Base-by-base conservation (phyloP, 768 basidiomycete species). In the Lactarius indigo region DNA sequence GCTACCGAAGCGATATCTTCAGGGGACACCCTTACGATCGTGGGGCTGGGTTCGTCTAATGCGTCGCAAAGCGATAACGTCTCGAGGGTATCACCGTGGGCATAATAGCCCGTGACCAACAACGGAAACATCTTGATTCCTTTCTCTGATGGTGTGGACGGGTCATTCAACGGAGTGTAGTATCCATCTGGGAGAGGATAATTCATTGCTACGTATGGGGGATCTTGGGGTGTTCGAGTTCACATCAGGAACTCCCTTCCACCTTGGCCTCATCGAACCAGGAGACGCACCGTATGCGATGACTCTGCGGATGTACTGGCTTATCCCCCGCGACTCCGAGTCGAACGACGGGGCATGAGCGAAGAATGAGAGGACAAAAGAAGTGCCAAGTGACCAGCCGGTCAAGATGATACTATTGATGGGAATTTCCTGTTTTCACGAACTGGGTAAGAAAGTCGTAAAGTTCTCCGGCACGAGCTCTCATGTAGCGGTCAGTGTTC, bases 211-310 rank as follows among this genome's bases (percentile, higher is more conserved):
- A 10, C 0, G 1, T 6, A 26, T 12, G 57, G 57, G 31, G 30
- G 31, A 23, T 57, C 31, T 57, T 5, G 30, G 18, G 2, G 23
- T 35, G 20, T n/a, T 10, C 31, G 20, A 1, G 10, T n/a, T n/a
- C 18, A 37, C 30, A 10, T 20, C 20, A 57, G 23, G 28, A 30
- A 15, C 3, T 6, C 13, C 52, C 9, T n/a, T n/a, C 42, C 20
- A 9, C 15, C 13, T 15, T 2, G 2, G 37, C 15, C 37, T 15
- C 5, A 15, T 3, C 52, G 4, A 10, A 3, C 9, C 8, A 6
- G 42, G 52, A 55, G 52, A 55, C 52, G 28, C 52, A 57, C 57
- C 57, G 35, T 57, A 57, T n/a, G 33, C 57, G 4, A 57, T 35
- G n/a, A 37, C 57, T 13, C 57, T 15, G 57, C 57, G 57, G 18